Conservation (phyloP, 139 green algal genomes). For the Chlorella sp. region DNA sequence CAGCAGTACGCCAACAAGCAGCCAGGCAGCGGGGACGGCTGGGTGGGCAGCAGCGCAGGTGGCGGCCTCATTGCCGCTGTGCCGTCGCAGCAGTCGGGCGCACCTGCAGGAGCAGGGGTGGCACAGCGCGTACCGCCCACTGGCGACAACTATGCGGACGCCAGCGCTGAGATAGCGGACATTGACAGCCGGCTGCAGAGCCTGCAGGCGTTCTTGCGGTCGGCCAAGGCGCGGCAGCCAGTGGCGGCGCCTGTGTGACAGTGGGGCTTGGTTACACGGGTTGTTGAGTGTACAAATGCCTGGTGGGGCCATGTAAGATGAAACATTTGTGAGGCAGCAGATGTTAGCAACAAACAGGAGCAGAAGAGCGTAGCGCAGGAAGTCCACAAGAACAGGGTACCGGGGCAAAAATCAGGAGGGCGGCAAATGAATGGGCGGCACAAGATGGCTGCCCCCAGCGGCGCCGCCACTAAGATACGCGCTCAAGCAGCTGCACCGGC, state of each 20-base stretch:
- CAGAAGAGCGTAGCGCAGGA: too few species aligned
- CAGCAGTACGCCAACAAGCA: constrained; percentile 32
- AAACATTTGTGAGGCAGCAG: neutral
- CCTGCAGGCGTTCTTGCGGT: constrained; percentile 81
- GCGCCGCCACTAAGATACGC: neutral
- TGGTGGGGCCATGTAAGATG: neutral
- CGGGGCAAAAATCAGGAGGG: too few species aligned
- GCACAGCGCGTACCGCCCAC: neutral
- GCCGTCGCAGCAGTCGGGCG: neutral
- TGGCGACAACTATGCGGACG: constrained; percentile 54
- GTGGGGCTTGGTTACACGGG: too few species aligned
- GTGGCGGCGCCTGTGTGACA: neutral
- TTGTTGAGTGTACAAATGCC: neutral
- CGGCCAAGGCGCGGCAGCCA: constrained; percentile 59
- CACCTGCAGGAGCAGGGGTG: neutral
- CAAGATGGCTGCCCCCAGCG: too few species aligned
- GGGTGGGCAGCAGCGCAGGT: neutral
- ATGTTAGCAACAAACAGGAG: too few species aligned
- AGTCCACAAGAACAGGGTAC: too few species aligned
- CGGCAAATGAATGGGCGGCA: too few species aligned
- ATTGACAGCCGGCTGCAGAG: constrained; percentile 83
- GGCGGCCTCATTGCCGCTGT: neutral
- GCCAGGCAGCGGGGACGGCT: neutral
- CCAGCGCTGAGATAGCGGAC: constrained; percentile 79
- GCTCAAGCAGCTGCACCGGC: constrained; percentile 60